phyloP scores from a whole-genome alignment of 768 basidiomycete genomes.

The Boletus rubroflammeus region DNA sequence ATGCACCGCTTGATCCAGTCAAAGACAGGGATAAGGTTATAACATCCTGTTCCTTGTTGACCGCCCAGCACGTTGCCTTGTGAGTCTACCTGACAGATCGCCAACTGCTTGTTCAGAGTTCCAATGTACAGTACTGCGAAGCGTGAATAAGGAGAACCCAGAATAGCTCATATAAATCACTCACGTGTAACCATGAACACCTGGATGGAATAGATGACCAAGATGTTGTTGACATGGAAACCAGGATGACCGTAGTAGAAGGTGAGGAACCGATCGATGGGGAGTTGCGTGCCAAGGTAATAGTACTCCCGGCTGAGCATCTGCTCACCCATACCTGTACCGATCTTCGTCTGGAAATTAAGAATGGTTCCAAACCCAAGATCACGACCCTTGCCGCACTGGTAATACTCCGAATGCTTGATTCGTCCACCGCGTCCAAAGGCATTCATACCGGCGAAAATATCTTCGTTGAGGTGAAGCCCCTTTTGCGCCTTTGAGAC shows the following conservation, averaged over 20 bases:
- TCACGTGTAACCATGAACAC: constrained; percentile 93
- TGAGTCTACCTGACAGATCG: constrained; percentile 84
- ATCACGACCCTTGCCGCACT: constrained; percentile 99
- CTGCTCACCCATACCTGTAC: constrained; percentile 99
- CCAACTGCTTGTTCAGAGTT: constrained; percentile 90
- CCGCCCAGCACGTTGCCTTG: constrained; percentile 75
- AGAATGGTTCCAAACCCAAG: constrained; percentile 98
- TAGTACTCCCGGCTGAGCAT: constrained; percentile 99
- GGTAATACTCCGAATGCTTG: constrained; percentile 99
- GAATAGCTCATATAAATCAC: constrained; percentile 31
- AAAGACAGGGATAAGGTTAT: constrained; percentile 94
- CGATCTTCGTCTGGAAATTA: constrained; percentile 99
- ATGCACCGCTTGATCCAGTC: constrained; percentile 98
- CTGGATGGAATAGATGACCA: constrained; percentile 97
- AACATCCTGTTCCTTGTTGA: constrained; percentile 76
- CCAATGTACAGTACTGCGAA: constrained; percentile 84
- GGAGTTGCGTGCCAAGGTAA: constrained; percentile 96
- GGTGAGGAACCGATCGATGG: constrained; percentile 96
- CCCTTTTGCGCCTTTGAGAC: constrained; percentile 99
- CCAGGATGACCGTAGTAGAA: constrained; percentile 99
- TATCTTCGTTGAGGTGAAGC: constrained; percentile 97
- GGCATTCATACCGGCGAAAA: constrained; percentile 99
- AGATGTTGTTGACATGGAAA: constrained; percentile 99
- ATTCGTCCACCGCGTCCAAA: constrained; percentile 97
- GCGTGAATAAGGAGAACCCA: constrained; percentile 5